These are phyloP conservation scores for Amphibolis antarctica DNA, from an alignment of 106 monocot genomes.

Conservation along the genomic window DNA sequence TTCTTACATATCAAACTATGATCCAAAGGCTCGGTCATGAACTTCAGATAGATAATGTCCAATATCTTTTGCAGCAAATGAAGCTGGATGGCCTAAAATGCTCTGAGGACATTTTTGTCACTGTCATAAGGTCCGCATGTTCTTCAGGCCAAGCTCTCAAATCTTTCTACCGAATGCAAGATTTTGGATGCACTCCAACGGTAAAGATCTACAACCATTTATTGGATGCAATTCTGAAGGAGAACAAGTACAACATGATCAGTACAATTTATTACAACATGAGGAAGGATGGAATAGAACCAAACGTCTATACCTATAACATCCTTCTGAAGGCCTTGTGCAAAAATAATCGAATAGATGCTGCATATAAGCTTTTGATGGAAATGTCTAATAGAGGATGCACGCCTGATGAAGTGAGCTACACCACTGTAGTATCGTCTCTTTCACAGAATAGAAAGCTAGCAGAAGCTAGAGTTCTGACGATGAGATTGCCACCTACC, in stretches of 20 bases:
- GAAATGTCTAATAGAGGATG: slow-evolving; percentile 64
- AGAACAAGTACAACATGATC: slow-evolving; percentile 42
- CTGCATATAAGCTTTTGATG: slow-evolving; percentile 44
- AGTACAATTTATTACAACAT: slow-evolving; percentile 49
- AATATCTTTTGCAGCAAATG: slow-evolving; percentile 69
- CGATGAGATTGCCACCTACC: slow-evolving; percentile 15
- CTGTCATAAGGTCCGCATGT: slow-evolving; percentile 32
- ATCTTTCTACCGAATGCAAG: slow-evolving; percentile 56
- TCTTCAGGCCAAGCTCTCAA: slow-evolving; percentile 53
- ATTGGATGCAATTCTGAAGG: slow-evolving; percentile 51
- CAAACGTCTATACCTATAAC: slow-evolving; percentile 79
- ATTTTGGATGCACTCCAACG: slow-evolving; percentile 49
- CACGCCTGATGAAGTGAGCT: slow-evolving; percentile 61
- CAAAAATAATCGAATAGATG: slow-evolving; percentile 49
- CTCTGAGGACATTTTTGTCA: slow-evolving; percentile 36
- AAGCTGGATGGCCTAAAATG: slow-evolving; percentile 43
- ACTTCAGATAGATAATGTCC: slow-evolving; percentile 37
- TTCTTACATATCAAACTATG: slow-evolving; percentile 31
- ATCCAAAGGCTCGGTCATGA: slow-evolving; percentile 39
- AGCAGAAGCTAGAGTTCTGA: slow-evolving; percentile 46
- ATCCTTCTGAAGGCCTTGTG: slow-evolving; percentile 75
- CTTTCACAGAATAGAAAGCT: slow-evolving; percentile 37
- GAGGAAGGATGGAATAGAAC: slow-evolving; percentile 59
- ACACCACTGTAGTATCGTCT: slow-evolving; percentile 48
- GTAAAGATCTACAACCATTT: slow-evolving; percentile 79